Conservation (phyloP, 768 basidiomycete species). For the Leccinum variicolor region DNA sequence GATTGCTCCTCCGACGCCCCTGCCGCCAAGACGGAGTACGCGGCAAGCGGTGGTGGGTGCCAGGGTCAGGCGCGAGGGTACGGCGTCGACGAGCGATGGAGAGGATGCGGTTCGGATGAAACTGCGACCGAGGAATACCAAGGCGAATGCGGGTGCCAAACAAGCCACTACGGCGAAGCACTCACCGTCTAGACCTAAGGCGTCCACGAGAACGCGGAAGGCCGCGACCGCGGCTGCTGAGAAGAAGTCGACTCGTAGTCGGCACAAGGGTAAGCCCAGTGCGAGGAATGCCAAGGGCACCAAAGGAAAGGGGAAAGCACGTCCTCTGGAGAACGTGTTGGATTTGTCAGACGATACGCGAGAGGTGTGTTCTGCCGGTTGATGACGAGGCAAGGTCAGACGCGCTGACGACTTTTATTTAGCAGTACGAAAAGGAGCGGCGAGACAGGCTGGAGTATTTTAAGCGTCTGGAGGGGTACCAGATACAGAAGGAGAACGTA, state of each 20-base stretch:
- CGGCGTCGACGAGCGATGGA: slow-evolving; percentile 1
- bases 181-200: slow-evolving; percentile 9
- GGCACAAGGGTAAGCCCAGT: slow-evolving; percentile 16
- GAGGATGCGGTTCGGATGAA: slow-evolving; percentile 16
- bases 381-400: background rate
- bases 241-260: slow-evolving; percentile 16
- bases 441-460: slow-evolving; percentile 53
- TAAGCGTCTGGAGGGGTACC: slow-evolving; percentile 47
- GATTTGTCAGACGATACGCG: slow-evolving; percentile 31
- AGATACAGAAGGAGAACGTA: slow-evolving; percentile 55
- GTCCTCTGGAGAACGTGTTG: slow-evolving; percentile 21
- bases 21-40: slow-evolving; percentile 23
- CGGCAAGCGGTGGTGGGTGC: slow-evolving; percentile 24
- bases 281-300: slow-evolving; percentile 19
- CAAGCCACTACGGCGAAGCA: slow-evolving; percentile 9
- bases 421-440: slow-evolving; percentile 46
- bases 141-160: slow-evolving; percentile 2
- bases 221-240: background rate
- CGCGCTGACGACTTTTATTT: background rate
- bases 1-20: slow-evolving; percentile 15
- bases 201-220: slow-evolving; percentile 8
- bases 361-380: slow-evolving; percentile 17
- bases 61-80: slow-evolving; percentile 5
- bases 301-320: slow-evolving; percentile 28
- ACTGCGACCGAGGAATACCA: slow-evolving; percentile 16